phyloP scores from a whole-genome alignment of 192 early-diverging fungal species.

The Coemansia sp. region DNA sequence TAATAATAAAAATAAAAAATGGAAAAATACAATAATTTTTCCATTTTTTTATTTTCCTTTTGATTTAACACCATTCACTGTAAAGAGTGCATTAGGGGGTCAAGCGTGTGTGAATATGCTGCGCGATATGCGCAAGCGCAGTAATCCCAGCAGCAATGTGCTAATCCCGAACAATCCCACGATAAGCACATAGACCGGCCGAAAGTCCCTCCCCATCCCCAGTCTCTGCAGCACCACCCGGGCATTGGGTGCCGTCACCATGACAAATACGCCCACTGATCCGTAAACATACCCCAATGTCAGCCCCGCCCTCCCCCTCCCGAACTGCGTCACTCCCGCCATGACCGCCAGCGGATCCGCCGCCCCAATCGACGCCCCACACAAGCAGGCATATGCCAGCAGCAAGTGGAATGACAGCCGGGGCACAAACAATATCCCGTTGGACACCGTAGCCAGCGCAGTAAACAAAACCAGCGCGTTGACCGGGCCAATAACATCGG shows the following conservation, averaged over 20 bases:
- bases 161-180: conserved; percentile 26
- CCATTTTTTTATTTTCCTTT: too few relatives aligned
- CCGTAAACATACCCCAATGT: conserved; percentile 38
- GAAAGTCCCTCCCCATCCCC: conserved; percentile 13
- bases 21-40: too few relatives aligned
- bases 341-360: conserved; percentile 46
- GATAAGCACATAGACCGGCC: conserved; percentile 22
- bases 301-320: conserved; percentile 13
- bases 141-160: conserved; percentile 21
- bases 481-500: conserved; percentile 34
- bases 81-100: background rate
- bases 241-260: conserved; percentile 26
- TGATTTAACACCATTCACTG: background rate
- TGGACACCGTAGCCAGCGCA: conserved; percentile 26
- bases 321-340: conserved; percentile 40
- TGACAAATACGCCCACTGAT: conserved; percentile 35
- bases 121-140: conserved; percentile 35
- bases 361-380: conserved; percentile 44
- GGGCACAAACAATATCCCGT: conserved; percentile 37
- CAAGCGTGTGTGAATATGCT: conserved; percentile 16
- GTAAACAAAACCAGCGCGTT: conserved; percentile 40
- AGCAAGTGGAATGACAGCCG: conserved; percentile 24
- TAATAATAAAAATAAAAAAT: background rate
- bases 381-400: conserved; percentile 40
- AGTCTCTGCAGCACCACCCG: conserved; percentile 21